Evolutionary conservation across 177 flowering plant species (phyloP).

Genomic region (Tripterygium wilfordii): DNA sequence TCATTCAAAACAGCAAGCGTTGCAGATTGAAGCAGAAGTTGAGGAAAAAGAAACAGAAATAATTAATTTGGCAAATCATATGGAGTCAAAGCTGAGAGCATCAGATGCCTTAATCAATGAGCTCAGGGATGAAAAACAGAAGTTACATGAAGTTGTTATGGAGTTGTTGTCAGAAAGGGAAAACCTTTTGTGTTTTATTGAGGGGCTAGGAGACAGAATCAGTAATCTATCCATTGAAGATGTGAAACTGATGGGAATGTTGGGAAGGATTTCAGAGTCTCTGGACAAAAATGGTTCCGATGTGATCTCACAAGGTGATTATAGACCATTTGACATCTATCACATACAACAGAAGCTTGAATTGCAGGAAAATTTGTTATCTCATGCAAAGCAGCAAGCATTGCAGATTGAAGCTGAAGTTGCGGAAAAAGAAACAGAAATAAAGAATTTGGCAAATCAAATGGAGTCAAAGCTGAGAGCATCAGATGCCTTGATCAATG

Average conservation of each 20-base stretch:
- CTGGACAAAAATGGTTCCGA: constrained; percentile 1
- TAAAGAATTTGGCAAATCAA: constrained; percentile 13
- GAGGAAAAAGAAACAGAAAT: constrained; percentile 20
- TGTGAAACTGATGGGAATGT: constrained; percentile 17
- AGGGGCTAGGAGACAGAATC: constrained; percentile 14
- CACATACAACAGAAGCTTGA: constrained; percentile 21
- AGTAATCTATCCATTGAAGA: constrained; percentile 20
- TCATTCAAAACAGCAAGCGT: constrained; percentile 13
- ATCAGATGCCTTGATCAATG: constrained; percentile 19
- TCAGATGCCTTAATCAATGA: constrained; percentile 20
- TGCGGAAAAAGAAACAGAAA: constrained; percentile 19
- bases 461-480: constrained; percentile 18
- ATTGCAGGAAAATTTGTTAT: constrained; percentile 13
- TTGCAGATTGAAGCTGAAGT: constrained; percentile 21
- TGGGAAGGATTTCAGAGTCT: constrained; percentile 23
- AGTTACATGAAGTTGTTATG: constrained; percentile 11
- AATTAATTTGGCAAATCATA: constrained; percentile 11
- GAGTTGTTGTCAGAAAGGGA: constrained; percentile 25
- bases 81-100: constrained; percentile 17
- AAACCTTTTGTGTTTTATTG: constrained; percentile 16
- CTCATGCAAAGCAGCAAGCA: constrained; percentile 15
- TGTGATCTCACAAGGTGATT: constrained; percentile 3
- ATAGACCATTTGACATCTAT: constrained; percentile 15
- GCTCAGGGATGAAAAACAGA: constrained; percentile 20
- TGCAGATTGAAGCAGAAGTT: constrained; percentile 22